A percentile compares a stretch with the other conserved stretches of the same genome.
Conservation (phyloP, 2,329 filamentous ascomycete genomes). For the Cladophialophora chaetospira region DNA sequence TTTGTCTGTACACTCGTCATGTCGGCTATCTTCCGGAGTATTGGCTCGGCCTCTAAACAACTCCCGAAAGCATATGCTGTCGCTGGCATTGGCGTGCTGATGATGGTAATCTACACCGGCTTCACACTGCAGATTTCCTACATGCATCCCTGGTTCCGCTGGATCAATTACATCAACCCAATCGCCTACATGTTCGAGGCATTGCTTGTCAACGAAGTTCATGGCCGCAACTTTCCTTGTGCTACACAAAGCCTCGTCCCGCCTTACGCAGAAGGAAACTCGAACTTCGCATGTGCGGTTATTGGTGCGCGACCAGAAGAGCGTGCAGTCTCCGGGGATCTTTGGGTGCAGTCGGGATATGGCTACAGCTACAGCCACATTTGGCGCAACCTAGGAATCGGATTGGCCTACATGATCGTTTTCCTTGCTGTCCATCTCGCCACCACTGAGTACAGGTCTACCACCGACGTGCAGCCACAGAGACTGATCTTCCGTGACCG, state of each 20-base stretch:
- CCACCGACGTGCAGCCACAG: conserved; percentile 65
- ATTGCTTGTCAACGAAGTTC: conserved; percentile 43
- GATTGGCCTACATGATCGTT: conserved; percentile 64
- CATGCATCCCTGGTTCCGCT: conserved; percentile 56
- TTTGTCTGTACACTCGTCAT: conserved; percentile 58
- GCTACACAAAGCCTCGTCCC: conserved; percentile 51
- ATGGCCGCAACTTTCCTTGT: conserved; percentile 32
- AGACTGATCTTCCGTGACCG: conserved; percentile 64
- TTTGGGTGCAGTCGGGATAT: conserved; percentile 60
- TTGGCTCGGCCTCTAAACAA: conserved; percentile 57
- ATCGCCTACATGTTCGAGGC: conserved; percentile 46
- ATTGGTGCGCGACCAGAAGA: conserved; percentile 59
- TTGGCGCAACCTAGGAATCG: conserved; percentile 71
- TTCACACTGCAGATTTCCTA: conserved; percentile 49
- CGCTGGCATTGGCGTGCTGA: conserved; percentile 43
- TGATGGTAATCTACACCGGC: conserved; percentile 46
- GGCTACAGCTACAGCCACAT: conserved; percentile 60
- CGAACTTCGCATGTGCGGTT: conserved; percentile 63
- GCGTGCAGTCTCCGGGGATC: conserved; percentile 60
- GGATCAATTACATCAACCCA: conserved; percentile 46
- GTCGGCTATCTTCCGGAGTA: conserved; percentile 60
- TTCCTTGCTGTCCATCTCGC: conserved; percentile 67
- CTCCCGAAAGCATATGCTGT: conserved; percentile 63
- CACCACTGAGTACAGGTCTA: conserved; percentile 66
- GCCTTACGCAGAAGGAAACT: conserved; percentile 72